Percentiles rank a stretch among this genome's conserved stretches.
Conservation (phyloP, 441 rosid species). For the Biscutella auriculata region DNA sequence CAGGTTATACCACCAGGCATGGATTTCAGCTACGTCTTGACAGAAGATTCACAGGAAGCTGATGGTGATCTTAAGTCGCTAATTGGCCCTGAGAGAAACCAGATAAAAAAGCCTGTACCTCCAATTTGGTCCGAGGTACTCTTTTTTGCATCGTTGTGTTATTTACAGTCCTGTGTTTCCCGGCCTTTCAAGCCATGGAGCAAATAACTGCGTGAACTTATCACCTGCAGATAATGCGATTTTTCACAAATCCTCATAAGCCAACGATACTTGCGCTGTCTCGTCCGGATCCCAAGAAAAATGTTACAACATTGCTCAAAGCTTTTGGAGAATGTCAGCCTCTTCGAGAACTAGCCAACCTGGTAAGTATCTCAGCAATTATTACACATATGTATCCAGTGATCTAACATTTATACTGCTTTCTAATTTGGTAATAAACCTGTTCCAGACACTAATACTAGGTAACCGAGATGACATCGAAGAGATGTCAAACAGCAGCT, state of each 20-base stretch:
- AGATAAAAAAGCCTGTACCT: constrained; percentile 59
- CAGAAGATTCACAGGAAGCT: constrained; percentile 57
- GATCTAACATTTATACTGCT: background rate
- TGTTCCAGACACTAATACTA: constrained; percentile 71
- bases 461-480: constrained; percentile 92
- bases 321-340: constrained; percentile 86
- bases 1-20: constrained; percentile 99
- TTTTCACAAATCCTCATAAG: constrained; percentile 87
- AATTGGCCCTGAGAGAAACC: constrained; percentile 51
- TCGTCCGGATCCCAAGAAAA: constrained; percentile 91
- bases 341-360: constrained; percentile 82
- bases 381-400: background rate
- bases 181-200: background rate
- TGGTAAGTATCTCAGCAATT: constrained; percentile 33
- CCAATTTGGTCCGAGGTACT: constrained; percentile 87
- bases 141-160: background rate
- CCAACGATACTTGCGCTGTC: constrained; percentile 86
- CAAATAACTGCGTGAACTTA: background rate
- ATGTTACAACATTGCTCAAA: constrained; percentile 78
- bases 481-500: constrained; percentile 79
- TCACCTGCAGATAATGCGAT: constrained; percentile 63
- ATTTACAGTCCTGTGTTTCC: background rate
- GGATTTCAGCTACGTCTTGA: constrained; percentile 92
- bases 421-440: background rate
- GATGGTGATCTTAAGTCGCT: constrained; percentile 79